Evolutionary conservation across 1,139 yeast genomes (phyloP), one percentile per base, ranked within the genome.

Genomic region (Suhomyces anneliseae): DNA sequence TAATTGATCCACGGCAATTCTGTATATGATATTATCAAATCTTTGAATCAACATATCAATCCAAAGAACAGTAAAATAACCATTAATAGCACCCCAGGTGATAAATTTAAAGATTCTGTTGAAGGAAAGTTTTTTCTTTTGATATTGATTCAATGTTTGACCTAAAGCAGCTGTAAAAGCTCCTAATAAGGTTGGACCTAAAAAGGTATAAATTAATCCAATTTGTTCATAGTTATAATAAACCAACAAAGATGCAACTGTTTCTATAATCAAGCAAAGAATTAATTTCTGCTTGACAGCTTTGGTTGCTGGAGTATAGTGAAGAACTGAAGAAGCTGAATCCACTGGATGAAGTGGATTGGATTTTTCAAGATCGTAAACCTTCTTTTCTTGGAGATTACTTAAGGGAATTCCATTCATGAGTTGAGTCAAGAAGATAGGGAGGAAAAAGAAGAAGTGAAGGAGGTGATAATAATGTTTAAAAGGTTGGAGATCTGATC

Each of bases 31-130:
- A 41, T 62, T 65, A 24, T 74, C 76, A 34, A 78, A 56, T 9
- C 60, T 63, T 1, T 52, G 45, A n/a, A 79, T 60, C 38, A 83
- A 64, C 38, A 74, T 53, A 42, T 79, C 79, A 39, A 83, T 74
- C 88, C 88, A 83, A 31, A 79, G 61, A 7, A 76, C 78, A 3
- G 85, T 78, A 47, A 82, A 64, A 27, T 73, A 58, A 1, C 87
- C 88, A 59, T 82, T 82, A 40, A 83, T 66, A 12, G 70, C 61
- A n/a, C 89, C 89, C 87, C 87, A 83, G 1, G 76, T 60, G 50
- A 74, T 59, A 55, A 83, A 83, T 55, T 83, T 82, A 45, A 69
- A 44, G 29, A 81, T 68, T 43, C 72, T 70, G 46, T 66, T 69
- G 14, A 71, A 55, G 45, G 70, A 71, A 48, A 72, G 72, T 39